Percentiles rank a stretch among this genome's conserved stretches.
Conservation (phyloP, 352 stramenopile genomes). For the Phytopythium chamaehyphon region DNA sequence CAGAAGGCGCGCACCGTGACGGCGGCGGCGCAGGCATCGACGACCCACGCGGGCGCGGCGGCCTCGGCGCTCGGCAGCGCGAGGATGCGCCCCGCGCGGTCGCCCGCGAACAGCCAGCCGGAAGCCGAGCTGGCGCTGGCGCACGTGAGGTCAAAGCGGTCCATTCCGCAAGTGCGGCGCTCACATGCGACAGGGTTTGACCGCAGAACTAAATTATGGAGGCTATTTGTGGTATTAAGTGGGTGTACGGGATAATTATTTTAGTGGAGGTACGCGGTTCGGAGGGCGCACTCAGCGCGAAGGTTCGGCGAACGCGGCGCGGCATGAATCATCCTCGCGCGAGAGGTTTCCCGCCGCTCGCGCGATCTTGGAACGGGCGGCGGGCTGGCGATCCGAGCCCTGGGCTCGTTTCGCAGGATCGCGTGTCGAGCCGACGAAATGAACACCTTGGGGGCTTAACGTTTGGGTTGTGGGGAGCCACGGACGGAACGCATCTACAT, state of each 20-base stretch:
- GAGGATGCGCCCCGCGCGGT: slow-evolving; percentile 3
- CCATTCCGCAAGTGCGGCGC: background rate
- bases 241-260: too few relatives aligned
- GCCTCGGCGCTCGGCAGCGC: slow-evolving; percentile 10
- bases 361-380: too few relatives aligned
- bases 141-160: too few relatives aligned
- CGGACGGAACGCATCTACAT: slow-evolving; percentile 1
- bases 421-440: too few relatives aligned
- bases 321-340: background rate
- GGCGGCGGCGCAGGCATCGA: slow-evolving; percentile 12
- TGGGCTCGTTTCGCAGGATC: too few relatives aligned
- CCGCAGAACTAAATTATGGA: too few relatives aligned
- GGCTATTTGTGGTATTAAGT: background rate
- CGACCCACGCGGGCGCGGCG: slow-evolving; percentile 8
- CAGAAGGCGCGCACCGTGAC: slow-evolving; percentile 31
- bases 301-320: slow-evolving; percentile 7
- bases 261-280: background rate
- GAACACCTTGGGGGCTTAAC: too few relatives aligned
- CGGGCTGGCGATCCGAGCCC: too few relatives aligned
- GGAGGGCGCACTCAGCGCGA: background rate
- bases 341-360: too few relatives aligned
- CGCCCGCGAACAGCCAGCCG: slow-evolving; percentile 1
- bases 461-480: too few relatives aligned
- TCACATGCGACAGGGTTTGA: background rate
- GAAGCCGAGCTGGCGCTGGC: background rate